phyloP scores from a whole-genome alignment of 208 protist genomes.

The Leishmania tropica region DNA sequence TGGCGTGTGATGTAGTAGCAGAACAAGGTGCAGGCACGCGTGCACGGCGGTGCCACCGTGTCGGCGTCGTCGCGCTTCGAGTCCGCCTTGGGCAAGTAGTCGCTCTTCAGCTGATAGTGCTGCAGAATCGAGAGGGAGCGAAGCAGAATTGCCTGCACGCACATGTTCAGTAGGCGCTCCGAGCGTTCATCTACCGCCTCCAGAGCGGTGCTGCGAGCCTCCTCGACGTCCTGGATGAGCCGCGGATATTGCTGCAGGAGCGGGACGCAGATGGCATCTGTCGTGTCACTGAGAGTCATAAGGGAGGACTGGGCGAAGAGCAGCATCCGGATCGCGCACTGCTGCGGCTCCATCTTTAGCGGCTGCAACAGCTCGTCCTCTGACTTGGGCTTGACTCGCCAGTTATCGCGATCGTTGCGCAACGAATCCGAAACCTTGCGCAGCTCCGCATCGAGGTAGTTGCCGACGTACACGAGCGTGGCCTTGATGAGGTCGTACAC shows the following conservation, averaged over 20 bases:
- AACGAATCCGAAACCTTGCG: conserved; percentile 71
- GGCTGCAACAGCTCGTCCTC: conserved; percentile 74
- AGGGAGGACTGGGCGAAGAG: conserved; percentile 84
- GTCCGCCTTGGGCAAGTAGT: conserved; percentile 67
- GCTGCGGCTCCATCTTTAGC: conserved; percentile 68
- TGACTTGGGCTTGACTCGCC: conserved; percentile 63
- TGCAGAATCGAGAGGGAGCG: conserved; percentile 76
- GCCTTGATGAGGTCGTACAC: conserved; percentile 58
- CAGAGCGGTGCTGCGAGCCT: conserved; percentile 47
- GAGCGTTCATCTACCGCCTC: conserved; percentile 64
- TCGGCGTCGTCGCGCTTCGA: conserved; percentile 44
- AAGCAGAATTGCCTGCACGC: conserved; percentile 72
- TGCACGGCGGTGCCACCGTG: conserved; percentile 74
- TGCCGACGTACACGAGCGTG: conserved; percentile 50
- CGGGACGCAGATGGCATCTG: conserved; percentile 48
- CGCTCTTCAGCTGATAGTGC: conserved; percentile 76
- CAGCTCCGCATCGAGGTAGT: conserved; percentile 71
- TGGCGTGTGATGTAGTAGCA: conserved; percentile 88
- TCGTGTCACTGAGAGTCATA: conserved; percentile 68
- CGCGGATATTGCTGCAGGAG: conserved; percentile 57
- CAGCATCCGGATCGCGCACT: conserved; percentile 85
- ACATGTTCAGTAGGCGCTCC: conserved; percentile 81
- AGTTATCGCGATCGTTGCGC: conserved; percentile 68
- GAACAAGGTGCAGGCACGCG: conserved; percentile 87
- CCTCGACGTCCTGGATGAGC: conserved; percentile 60